Evolutionary conservation across 768 basidiomycete species (phyloP).

Genomic region (Coprinopsis cinerea): DNA sequence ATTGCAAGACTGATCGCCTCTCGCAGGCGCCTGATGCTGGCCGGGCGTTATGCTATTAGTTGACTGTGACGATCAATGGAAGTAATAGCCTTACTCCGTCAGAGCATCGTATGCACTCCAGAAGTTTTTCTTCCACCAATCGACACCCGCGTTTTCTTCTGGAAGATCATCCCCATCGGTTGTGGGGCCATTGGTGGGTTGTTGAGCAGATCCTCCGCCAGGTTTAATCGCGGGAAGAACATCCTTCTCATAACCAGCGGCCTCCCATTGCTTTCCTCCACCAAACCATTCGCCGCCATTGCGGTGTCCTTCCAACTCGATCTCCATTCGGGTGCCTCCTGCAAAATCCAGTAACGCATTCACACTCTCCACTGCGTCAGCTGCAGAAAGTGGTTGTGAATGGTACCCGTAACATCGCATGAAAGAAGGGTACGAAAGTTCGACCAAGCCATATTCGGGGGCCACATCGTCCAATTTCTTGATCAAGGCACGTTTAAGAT

Average conservation of each 20-base stretch:
- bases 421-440: conserved; percentile 92
- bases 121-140: conserved; percentile 90
- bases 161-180: conserved; percentile 27
- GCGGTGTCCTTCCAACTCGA: conserved; percentile 81
- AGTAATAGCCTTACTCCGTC: conserved; percentile 61
- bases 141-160: conserved; percentile 33
- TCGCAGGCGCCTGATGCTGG: conserved; percentile 65
- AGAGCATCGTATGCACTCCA: conserved; percentile 95
- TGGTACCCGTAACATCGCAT: conserved; percentile 88
- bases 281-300: conserved; percentile 98
- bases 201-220: conserved; percentile 12
- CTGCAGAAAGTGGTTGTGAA: conserved; percentile 81
- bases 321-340: conserved; percentile 81
- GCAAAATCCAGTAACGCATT: conserved; percentile 87
- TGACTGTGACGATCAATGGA: neutral
- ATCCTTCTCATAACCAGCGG: conserved; percentile 33
- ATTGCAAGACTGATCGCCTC: conserved; percentile 79
- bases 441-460: conserved; percentile 91
- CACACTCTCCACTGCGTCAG: conserved; percentile 89
- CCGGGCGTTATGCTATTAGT: neutral
- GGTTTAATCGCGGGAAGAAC: conserved; percentile 16
- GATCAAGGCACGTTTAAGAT: conserved; percentile 76
- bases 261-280: conserved; percentile 72
- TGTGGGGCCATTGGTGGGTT: conserved; percentile 17
- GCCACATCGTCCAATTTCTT: conserved; percentile 83